Percentiles rank a stretch among this genome's conserved stretches.
phyloP scores from a whole-genome alignment of 768 basidiomycete species.

The Leccinum variicolor region DNA sequence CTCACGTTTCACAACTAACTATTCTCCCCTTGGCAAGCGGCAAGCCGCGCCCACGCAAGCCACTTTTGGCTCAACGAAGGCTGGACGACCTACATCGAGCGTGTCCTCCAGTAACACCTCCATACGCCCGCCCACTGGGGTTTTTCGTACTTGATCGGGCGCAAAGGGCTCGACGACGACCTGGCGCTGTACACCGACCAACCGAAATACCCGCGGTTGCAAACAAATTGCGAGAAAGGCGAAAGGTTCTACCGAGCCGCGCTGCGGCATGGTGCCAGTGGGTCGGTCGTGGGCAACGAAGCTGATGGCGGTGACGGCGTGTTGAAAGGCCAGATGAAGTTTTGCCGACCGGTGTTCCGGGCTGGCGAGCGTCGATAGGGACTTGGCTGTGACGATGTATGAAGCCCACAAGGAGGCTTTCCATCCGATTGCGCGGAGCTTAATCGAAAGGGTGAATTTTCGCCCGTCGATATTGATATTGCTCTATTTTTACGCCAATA shows the following conservation, averaged over 20 bases:
- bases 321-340: constrained; percentile 82
- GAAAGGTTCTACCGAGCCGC: constrained; percentile 80
- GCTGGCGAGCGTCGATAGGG: constrained; percentile 50
- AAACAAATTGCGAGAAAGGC: constrained; percentile 67
- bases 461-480: not conserved
- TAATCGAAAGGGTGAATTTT: constrained; percentile 67
- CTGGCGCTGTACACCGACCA: constrained; percentile 54
- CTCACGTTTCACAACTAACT: not conserved
- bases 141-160: constrained; percentile 79
- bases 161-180: constrained; percentile 65
- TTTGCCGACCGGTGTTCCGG: constrained; percentile 68
- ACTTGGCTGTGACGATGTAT: constrained; percentile 53
- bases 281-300: constrained; percentile 64
- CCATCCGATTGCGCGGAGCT: constrained; percentile 72
- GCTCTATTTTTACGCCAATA: not conserved
- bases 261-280: constrained; percentile 47
- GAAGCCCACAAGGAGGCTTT: constrained; percentile 47
- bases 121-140: constrained; percentile 76
- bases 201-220: constrained; percentile 73
- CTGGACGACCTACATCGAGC: constrained; percentile 93
- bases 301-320: constrained; percentile 40
- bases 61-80: constrained; percentile 93
- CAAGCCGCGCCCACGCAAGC: constrained; percentile 65
- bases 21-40: constrained; percentile 25
- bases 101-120: constrained; percentile 65